Evolutionary conservation across 257 asterid genomes (phyloP), one percentile per base, ranked within the genome.

Genomic region (Cordia subcordata): DNA sequence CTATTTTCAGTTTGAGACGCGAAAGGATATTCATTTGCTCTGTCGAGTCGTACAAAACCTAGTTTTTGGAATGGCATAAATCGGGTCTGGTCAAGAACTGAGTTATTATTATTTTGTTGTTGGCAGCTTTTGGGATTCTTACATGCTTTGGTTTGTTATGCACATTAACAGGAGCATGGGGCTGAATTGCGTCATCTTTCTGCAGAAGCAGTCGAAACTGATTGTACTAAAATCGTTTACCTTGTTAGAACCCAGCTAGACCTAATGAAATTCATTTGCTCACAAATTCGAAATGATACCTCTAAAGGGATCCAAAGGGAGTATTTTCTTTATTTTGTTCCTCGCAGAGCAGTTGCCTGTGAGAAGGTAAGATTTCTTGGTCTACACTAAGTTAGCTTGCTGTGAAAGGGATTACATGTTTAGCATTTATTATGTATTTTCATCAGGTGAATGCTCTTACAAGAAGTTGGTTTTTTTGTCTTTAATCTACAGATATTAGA

Each of bases 271-370:
- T 78, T 74, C 74, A 89, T 93, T 74, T 79, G 86, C 71, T 85
- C 84, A 45, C 93, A 86, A 22, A 85, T 93, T 67, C 93, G 80
- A 56, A 80, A 57, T 65, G 99, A 93, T 62, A 77, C 79, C 22
- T 86, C 96, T 12, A 89, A 89, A 75, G 99, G 97, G 57, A 62
- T 83, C 70, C 91, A 86, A 66, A 85, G 86, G 70, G 97, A 93
- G 69, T 86, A 93, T 73, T 78, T 77, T 76, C 77, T 89, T 53
- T 93, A 89, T 81, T 93, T 93, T 79, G 97, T 85, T 73, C 99
- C 99, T 14, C 95, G 95, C n/a, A 84, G 99, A 21, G 55, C 87
- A 63, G 94, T 93, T 78, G 89, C 57, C 45, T 93, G 96, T 64
- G 99, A 93, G 80, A 93, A 93, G 85, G 99, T 89, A 64, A 73